Percentiles rank a stretch among this genome's conserved stretches.
Evolutionary conservation across 2,329 filamentous ascomycete species (phyloP).

Genomic region (Trichoderma asperellum): DNA sequence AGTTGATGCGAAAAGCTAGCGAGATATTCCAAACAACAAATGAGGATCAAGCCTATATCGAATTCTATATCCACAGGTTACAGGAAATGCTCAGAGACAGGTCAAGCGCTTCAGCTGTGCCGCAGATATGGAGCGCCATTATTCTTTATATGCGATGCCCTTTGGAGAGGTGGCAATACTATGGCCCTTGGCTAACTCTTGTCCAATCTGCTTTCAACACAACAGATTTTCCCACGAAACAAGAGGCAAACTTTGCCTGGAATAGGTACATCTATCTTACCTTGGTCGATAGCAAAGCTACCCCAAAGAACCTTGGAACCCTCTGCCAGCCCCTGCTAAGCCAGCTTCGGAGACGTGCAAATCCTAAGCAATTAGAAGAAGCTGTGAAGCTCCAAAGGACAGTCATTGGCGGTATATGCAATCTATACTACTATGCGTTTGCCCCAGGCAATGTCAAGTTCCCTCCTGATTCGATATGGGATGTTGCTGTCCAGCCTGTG

Average conservation of each 20-base stretch:
- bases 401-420: conserved; percentile 73
- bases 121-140: conserved; percentile 86
- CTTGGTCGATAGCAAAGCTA: conserved; percentile 64
- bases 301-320: conserved; percentile 41
- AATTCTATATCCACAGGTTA: conserved; percentile 70
- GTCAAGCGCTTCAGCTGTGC: conserved; percentile 61
- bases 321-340: conserved; percentile 70
- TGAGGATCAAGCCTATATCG: conserved; percentile 65
- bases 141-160: conserved; percentile 74
- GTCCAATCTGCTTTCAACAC: conserved; percentile 86
- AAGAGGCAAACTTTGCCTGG: conserved; percentile 83
- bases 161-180: conserved; percentile 71
- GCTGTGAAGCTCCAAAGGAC: conserved; percentile 53
- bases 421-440: conserved; percentile 81
- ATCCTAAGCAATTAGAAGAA: conserved; percentile 60
- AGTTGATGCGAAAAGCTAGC: conserved; percentile 67
- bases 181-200: conserved; percentile 74
- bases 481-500: conserved; percentile 69
- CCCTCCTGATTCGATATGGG: conserved; percentile 80
- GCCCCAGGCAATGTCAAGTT: conserved; percentile 67
- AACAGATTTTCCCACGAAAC: conserved; percentile 69
- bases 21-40: conserved; percentile 61
- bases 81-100: conserved; percentile 68
- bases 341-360: conserved; percentile 69
- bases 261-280: conserved; percentile 79